These are phyloP conservation scores for Prunus mira DNA, from an alignment of 306 rosid genomes.

Conservation along the genomic window DNA sequence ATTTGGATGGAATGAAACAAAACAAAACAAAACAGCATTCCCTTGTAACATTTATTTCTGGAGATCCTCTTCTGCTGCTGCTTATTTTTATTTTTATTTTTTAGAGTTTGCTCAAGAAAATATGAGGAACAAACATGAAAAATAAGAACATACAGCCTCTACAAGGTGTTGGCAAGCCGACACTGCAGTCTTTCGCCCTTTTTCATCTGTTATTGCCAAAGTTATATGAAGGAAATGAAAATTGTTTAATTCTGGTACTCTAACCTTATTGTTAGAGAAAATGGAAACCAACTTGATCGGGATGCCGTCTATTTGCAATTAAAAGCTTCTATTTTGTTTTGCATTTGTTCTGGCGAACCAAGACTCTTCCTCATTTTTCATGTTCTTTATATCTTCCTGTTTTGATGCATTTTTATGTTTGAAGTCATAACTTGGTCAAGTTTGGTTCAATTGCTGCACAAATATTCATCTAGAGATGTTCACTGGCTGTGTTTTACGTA, in stretches of 20 bases:
- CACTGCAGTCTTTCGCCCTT: background rate
- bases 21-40: no score
- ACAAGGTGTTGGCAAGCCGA: slow-evolving; percentile 31
- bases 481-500: background rate
- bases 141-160: slow-evolving; percentile 28
- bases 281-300: slow-evolving; percentile 29
- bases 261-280: slow-evolving; percentile 20
- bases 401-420: background rate
- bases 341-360: slow-evolving; percentile 4
- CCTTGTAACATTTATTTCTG: no score
- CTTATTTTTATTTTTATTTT: no score
- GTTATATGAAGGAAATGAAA: slow-evolving; percentile 15
- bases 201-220: slow-evolving; percentile 17
- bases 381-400: background rate
- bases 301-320: slow-evolving; percentile 61
- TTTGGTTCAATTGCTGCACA: background rate
- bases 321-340: slow-evolving; percentile 35
- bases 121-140: no score
- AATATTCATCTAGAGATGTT: background rate
- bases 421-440: slow-evolving; percentile 8
- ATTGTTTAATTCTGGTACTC: slow-evolving; percentile 34
- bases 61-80: no score
- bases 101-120: no score
- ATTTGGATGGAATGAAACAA: no score
- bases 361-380: background rate